Evolutionary conservation across 176 grass and related monocot species (phyloP), one percentile per base, ranked within the genome.

Genomic region (Rhynchospora tenuis): DNA sequence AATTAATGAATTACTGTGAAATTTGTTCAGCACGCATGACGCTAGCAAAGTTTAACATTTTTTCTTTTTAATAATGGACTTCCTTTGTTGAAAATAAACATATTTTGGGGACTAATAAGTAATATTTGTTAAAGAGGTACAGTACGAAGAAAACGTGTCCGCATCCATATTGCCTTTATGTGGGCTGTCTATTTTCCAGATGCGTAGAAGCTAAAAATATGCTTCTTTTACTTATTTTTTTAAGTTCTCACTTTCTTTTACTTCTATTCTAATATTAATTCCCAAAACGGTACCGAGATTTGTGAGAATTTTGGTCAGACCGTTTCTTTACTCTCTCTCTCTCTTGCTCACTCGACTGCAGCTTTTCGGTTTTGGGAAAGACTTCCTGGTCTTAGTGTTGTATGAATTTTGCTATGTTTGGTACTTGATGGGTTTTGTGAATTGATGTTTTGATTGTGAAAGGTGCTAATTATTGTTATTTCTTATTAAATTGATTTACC

Each of bases 181-280:
- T 68, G 73, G 59, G 69, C 72, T 81, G 79, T 75, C 76, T 63
- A 77, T 65, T 67, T 80, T 83, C 67, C 48, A 59, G 81, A 84
- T 88, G 86, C 86, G 86, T 88, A 84, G 72, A 88, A 84, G 81
- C 86, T 66, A 84, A 88, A 83, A 58, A 79, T 76, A 55, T 75
- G 63, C 59, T 66, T 83, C 82, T 83, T 50, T 64, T 58, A 51
- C 74, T 87, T 38, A 7, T 82, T 61, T 33, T 58, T 23, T 65
- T 20, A 56, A 59, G 1, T 67, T 19, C 19, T 82, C 23, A 1
- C 16, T 26, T 46, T 42, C 42, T 44, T 88, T 27, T 45, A 2
- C n/a, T 55, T 59, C 11, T 56, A 82, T 87, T 81, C 12, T 66
- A 82, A 47, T 51, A 82, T 65, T 63, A 38, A 51, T 81, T 82